Conservation (phyloP, 495 filamentous ascomycete species). For the Chlorociboria aeruginascens region DNA sequence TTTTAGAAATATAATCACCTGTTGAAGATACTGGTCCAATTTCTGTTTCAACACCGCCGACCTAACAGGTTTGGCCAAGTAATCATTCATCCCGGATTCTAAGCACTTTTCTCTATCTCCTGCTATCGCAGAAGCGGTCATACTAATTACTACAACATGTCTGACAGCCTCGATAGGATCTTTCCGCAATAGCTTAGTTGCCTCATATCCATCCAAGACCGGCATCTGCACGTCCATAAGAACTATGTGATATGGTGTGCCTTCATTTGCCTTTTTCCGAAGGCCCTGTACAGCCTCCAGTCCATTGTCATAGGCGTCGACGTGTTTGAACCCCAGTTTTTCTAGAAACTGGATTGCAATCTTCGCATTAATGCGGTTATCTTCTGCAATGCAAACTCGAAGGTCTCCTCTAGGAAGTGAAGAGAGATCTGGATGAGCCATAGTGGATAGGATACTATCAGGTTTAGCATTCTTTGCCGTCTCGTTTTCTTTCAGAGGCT, state of each 20-base stretch:
- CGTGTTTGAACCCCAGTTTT: conserved; percentile 66
- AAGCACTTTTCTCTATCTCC: conserved; percentile 88
- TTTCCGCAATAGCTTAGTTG: conserved; percentile 65
- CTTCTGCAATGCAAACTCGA: conserved; percentile 80
- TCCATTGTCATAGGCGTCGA: conserved; percentile 76
- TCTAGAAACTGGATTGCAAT: conserved; percentile 85
- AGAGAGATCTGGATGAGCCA: conserved; percentile 37
- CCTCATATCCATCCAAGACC: conserved; percentile 85
- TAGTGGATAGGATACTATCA: conserved; percentile 9
- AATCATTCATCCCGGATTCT: conserved; percentile 91
- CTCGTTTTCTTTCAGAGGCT: conserved; percentile 10
- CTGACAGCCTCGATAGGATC: conserved; percentile 63
- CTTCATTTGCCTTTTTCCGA: conserved; percentile 52
- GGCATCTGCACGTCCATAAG: conserved; percentile 98
- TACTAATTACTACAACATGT: conserved; percentile 74
- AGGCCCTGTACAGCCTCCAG: conserved; percentile 77
- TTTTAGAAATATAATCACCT: conserved; percentile 8
- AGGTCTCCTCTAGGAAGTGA: conserved; percentile 64
- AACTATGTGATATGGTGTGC: conserved; percentile 64
- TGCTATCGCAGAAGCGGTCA: conserved; percentile 87
- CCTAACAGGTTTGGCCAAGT: conserved; percentile 82
- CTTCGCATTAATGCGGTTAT: conserved; percentile 84
- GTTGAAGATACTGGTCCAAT: conserved; percentile 39
- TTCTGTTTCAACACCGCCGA: conserved; percentile 62
- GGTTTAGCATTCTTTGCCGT: conserved; percentile 2